A percentile compares a stretch with the other conserved stretches of the same genome.
Conservation (phyloP, 345 rosid genomes). For the Bruguiera parviflora region DNA sequence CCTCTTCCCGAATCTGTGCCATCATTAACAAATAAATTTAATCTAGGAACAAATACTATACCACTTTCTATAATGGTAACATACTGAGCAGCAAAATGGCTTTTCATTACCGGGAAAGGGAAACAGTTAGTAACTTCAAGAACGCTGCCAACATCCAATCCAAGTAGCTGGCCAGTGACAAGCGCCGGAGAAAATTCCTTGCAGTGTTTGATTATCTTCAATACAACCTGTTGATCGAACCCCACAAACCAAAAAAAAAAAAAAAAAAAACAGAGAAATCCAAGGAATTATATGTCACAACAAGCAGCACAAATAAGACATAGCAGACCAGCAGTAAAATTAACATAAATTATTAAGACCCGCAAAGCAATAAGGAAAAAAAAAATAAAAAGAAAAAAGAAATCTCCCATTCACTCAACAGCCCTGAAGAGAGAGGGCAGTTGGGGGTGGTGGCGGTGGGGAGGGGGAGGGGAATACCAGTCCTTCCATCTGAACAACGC, state of each 20-base stretch:
- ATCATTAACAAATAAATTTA: neutral
- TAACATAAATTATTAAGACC: too few species aligned
- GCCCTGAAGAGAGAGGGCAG: neutral
- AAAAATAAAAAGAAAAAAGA: too few species aligned
- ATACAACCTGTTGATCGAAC: conserved; percentile 49
- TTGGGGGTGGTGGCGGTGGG: too few species aligned
- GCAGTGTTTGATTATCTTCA: conserved; percentile 97
- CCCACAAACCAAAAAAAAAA: neutral
- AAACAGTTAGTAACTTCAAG: conserved; percentile 99
- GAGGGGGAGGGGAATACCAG: conserved; percentile 41
- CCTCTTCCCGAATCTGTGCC: conserved; percentile 71
- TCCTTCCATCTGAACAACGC: conserved; percentile 98
- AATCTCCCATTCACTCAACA: too few species aligned
- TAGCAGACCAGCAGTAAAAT: too few species aligned
- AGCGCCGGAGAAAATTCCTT: conserved; percentile 92
- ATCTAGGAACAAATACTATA: neutral
- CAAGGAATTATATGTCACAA: neutral
- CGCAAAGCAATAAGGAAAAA: too few species aligned
- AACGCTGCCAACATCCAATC: conserved; percentile 95
- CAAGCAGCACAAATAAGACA: too few species aligned
- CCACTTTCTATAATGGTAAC: neutral
- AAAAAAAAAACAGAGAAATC: too few species aligned
- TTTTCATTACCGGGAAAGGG: conserved; percentile 75
- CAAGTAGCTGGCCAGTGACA: conserved; percentile 98
- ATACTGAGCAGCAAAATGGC: neutral